Conservation (phyloP, 306 rosid species). For the Pyrus communis region DNA sequence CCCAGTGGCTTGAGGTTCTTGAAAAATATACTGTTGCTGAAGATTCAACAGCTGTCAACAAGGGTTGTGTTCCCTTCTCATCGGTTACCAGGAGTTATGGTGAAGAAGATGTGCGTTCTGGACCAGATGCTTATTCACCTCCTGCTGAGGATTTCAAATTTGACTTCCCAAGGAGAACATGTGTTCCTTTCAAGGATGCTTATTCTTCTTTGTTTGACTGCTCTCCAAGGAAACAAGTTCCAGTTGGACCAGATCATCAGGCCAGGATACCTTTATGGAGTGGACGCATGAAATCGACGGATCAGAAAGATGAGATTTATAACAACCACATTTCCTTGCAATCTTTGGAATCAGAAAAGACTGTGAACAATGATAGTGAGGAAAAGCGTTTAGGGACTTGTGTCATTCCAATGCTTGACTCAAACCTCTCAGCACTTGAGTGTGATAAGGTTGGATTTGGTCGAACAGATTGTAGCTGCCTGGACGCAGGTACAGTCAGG, state of each 20-base stretch:
- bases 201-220: slow-evolving; percentile 14
- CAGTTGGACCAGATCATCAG: slow-evolving; percentile 47
- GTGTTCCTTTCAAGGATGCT: slow-evolving; percentile 24
- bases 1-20: slow-evolving; percentile 34
- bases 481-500: slow-evolving; percentile 33
- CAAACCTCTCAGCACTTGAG: neutral
- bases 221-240: slow-evolving; percentile 36
- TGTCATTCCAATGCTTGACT: slow-evolving; percentile 32
- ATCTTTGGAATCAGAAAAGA: slow-evolving; percentile 1
- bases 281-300: slow-evolving; percentile 8
- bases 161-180: slow-evolving; percentile 24
- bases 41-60: slow-evolving; percentile 7
- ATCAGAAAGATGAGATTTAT: slow-evolving; percentile 8
- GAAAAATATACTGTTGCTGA: slow-evolving; percentile 21
- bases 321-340: neutral
- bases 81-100: slow-evolving; percentile 15
- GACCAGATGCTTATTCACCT: slow-evolving; percentile 18
- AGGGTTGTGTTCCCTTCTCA: slow-evolving; percentile 18
- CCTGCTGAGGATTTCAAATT: slow-evolving; percentile 27
- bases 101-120: slow-evolving; percentile 35
- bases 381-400: slow-evolving; percentile 37
- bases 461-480: slow-evolving; percentile 31
- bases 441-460: slow-evolving; percentile 20
- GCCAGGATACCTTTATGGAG: slow-evolving; percentile 40
- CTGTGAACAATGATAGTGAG: slow-evolving; percentile 10